Evolutionary conservation across 2,329 filamentous ascomycete species (phyloP), one percentile per base, ranked within the genome.

Genomic region (Eurotiales sp.): DNA sequence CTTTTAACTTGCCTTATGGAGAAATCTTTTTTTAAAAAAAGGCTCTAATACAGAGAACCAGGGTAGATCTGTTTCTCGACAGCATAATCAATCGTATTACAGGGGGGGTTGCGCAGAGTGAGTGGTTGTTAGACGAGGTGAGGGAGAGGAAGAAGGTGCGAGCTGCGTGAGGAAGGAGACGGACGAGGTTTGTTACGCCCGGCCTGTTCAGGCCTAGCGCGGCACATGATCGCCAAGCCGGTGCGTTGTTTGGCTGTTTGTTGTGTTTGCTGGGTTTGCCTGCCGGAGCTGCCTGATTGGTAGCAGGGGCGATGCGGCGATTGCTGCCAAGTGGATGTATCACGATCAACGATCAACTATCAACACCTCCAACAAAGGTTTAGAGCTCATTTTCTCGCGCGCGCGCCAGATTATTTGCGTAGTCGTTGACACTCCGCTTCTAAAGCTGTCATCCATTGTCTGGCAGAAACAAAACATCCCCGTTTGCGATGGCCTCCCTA

Each of bases 401-500:
- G n/a, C n/a, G n/a, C n/a, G n/a, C n/a, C n/a, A n/a, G n/a, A n/a
- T n/a, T n/a, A n/a, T n/a, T n/a, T n/a, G n/a, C n/a, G n/a, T n/a
- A n/a, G n/a, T n/a, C n/a, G n/a, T n/a, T n/a, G n/a, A n/a, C n/a
- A n/a, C n/a, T n/a, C n/a, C n/a, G n/a, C n/a, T n/a, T n/a, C n/a
- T n/a, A n/a, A n/a, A n/a, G n/a, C n/a, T n/a, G n/a, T n/a, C n/a
- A n/a, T n/a, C n/a, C n/a, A n/a, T n/a, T n/a, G n/a, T n/a, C n/a
- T n/a, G n/a, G n/a, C n/a, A n/a, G 39, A 15, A 23, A 41, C 17
- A 15, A 14, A 41, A 10, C 19, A 14, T 15, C n/a, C 15, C 7
- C 39, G 12, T 22, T 30, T 6, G 3, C 57, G 58, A 85, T 84
- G 81, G 77, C 78, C 55, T 68, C 77, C 58, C 70, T 72, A 56